Evolutionary conservation across 257 asterid genomes (phyloP).

Genomic region (Echites panduratus): DNA sequence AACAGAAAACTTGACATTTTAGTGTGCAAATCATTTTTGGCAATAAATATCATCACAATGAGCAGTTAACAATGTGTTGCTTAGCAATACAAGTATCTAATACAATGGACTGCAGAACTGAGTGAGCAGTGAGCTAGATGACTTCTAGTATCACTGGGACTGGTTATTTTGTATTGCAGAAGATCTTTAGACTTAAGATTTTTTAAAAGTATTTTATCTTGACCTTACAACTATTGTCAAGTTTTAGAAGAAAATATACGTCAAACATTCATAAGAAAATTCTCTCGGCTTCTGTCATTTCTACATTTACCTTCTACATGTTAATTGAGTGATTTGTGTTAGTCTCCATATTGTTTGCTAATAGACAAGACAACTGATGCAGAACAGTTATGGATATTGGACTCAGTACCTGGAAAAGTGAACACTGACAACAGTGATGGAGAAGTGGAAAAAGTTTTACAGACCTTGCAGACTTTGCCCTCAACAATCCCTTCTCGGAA

Average conservation of each 20-base stretch:
- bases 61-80: neutral
- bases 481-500: conserved; percentile 65
- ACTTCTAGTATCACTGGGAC: neutral
- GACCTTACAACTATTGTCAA: neutral
- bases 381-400: conserved; percentile 93
- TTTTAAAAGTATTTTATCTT: neutral
- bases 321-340: conserved; percentile 6
- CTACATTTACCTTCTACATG: neutral
- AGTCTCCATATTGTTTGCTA: conserved; percentile 9
- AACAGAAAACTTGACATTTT: neutral
- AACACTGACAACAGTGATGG: conserved; percentile 48
- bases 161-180: neutral
- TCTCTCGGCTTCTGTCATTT: neutral
- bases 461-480: conserved; percentile 62
- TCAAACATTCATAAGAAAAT: neutral
- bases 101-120: neutral
- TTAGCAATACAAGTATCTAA: neutral
- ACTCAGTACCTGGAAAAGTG: conserved; percentile 86
- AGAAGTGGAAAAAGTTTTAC: conserved; percentile 86
- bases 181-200: neutral
- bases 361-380: conserved; percentile 40
- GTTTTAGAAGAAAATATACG: neutral
- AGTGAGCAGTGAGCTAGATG: neutral
- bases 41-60: neutral
- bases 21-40: neutral